Conservation (phyloP, 2,329 filamentous ascomycete species). For the Fusarium goolgardi region DNA sequence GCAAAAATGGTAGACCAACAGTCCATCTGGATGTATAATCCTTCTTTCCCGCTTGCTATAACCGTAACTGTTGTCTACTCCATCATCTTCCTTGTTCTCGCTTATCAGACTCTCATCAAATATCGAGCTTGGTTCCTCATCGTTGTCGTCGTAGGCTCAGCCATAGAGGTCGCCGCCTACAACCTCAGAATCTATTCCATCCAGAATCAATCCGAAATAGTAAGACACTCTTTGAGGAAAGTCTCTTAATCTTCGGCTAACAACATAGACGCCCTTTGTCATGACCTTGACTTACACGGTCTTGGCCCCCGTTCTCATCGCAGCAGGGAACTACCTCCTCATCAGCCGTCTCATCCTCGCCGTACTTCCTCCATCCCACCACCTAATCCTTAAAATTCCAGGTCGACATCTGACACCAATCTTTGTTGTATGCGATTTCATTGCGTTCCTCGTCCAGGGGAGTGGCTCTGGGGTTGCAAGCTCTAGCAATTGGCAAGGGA, state of each 20-base stretch:
- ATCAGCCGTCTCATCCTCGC: slow-evolving; percentile 59
- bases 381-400: slow-evolving; percentile 53
- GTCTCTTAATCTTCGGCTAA: not conserved
- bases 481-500: slow-evolving; percentile 57
- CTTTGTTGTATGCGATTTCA: slow-evolving; percentile 60
- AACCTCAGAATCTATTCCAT: slow-evolving; percentile 53
- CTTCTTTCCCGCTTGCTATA: slow-evolving; percentile 57
- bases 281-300: slow-evolving; percentile 57
- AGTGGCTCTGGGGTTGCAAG: slow-evolving; percentile 58
- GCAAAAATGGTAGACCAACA: slow-evolving; percentile 39
- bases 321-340: slow-evolving; percentile 63
- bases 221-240: slow-evolving; percentile 24
- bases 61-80: slow-evolving; percentile 57
- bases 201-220: slow-evolving; percentile 51
- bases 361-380: slow-evolving; percentile 50
- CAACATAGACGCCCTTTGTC: slow-evolving; percentile 53
- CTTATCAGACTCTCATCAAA: slow-evolving; percentile 56
- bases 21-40: slow-evolving; percentile 58
- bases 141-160: slow-evolving; percentile 56
- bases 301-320: slow-evolving; percentile 61
- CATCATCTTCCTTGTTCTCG: slow-evolving; percentile 52
- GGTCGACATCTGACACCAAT: slow-evolving; percentile 57
- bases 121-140: slow-evolving; percentile 59
- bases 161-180: slow-evolving; percentile 58
- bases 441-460: slow-evolving; percentile 59